Base-by-base conservation (phyloP, 2,329 filamentous ascomycete genomes). In the Aureobasidium sp. region DNA sequence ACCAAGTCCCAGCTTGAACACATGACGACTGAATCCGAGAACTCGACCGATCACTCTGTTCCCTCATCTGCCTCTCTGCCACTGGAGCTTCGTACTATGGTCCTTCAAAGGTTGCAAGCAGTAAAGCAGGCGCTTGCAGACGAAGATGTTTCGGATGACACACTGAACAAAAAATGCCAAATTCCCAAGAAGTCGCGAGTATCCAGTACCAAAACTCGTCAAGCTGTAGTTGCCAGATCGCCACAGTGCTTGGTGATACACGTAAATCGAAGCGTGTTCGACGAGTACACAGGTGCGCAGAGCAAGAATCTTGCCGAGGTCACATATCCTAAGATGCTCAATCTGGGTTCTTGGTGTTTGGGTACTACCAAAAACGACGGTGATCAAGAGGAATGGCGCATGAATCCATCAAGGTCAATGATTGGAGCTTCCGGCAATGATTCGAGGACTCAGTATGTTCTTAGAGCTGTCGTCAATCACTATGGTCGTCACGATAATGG, bases 401-500 rank as follows among this genome's bases (percentile, higher is more conserved):
- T 84, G 6, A 81, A 89, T 65, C 87, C 91, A 0, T 81, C 76
- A 17, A 74, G 80, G 29, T 91, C 90, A 1, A 92, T 96, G 88
- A 81, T 94, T 19, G 78, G 79, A 49, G 19, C 14, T 8, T 58
- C 42, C 17, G 39, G 42, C 17, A 67, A 73, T 63, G 33, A 64
- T 67, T 44, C 73, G 67, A 60, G 70, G 65, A 72, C 72, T 19
- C 69, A 87, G 1, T 97, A 96, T 71, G 85, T 90, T 70, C 78
- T 97, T 17, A 84, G 88, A 59, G 91, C 92, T 33, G 89, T 93
- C 0, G 84, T 97, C 11, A 94, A 91, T 0, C 94, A 97, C 71
- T 90, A 89, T 64, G 94, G 94, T 4, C 82, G 89, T 35, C 94
- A 97, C 72, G 91, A 97, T 65, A 96, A 96, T 68, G 94, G 94